Evolutionary conservation across 106 monocot genomes (phyloP), one percentile per base, ranked within the genome.

Genomic region (Dactylorhiza incarnata): DNA sequence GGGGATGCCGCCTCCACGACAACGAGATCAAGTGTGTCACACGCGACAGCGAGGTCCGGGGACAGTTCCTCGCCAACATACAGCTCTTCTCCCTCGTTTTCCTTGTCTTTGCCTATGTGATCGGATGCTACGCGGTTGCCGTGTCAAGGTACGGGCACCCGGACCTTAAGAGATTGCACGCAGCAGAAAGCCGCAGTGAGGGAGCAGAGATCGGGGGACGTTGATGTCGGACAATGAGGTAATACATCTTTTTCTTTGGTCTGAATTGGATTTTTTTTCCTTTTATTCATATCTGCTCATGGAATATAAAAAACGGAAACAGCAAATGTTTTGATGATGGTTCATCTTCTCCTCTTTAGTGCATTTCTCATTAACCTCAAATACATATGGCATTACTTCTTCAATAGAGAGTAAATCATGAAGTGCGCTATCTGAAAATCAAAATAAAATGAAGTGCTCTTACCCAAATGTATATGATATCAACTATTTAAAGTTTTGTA

Each of bases 51-150:
- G 82, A 86, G 80, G 76, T 85, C 58, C 86, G 91, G 0, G 94
- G 89, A 3, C 87, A 91, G 86, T 77, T 84, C 44, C 75, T 99
- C 14, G 97, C 97, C 46, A 94, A 91, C 63, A 75, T 87, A 73
- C 97, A 99, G 82, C 73, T 99, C 53, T 99, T 99, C 75, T 75
- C 58, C 5, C 81, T 91, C 1, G 76, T 94, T n/a, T 75, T 94
- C 8, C 79, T 85, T 25, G 86, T 81, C 15, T 80, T 91, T 49
- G 45, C 68, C 17, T 83, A 48, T 29, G 81, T 83, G 4, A 46
- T 97, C 48, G 89, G 58, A 0, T 80, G 76, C 16, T 97, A 89
- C 46, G 71, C 77, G 7, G 12, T 78, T 8, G 91, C 91, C 6
- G 86, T 82, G 0, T 56, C 68, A 6, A 73, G 70, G 74, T 90